Evolutionary conservation across 495 filamentous ascomycete species (phyloP), one percentile per base, ranked within the genome.

Genomic region (Venustampulla echinocandica): DNA sequence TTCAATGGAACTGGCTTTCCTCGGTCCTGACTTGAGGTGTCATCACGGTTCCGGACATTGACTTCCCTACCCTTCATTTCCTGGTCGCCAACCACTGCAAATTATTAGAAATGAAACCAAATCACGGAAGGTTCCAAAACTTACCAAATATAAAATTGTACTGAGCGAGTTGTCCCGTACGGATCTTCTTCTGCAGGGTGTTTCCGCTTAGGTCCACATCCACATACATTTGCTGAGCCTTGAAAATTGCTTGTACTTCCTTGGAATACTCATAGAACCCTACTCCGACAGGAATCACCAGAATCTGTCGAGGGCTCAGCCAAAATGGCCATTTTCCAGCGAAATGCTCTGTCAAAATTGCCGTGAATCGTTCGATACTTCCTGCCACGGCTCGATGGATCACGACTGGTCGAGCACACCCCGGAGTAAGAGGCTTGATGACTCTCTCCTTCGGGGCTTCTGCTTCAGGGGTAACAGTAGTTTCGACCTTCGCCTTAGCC

Each of bases 291-390:
- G 92, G 93, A 6, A 97, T 81, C 44, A 97, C 79, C 50, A 97
- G 69, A 38, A 97, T 77, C 68, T 98, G 92, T 15, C 90, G 81
- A 20, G 92, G 92, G 52, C 81, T 90, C 47, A 98, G 66, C 92
- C 92, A 98, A 75, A 96, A 95, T 0, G 92, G 92, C 90, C 90
- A 97, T 67, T 95, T 95, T 52, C 92, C 92, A 32, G 72, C 92
- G 59, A 95, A 98, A 63, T 97, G 92, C 69, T 98, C 92, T 19
- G 74, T 88, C 46, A 96, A 68, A 52, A 98, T 94, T 44, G 83
- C 92, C 48, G 93, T 82, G 69, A 98, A 95, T 35, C 92, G 84
- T 69, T 98, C 92, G 56, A 96, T 86, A 53, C 80, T 86, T 44
- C 92, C 92, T 42, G 87, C 82, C 61, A 98, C 92, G 38, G 92